phyloP scores from a whole-genome alignment of 225 moss, liverwort and hornwort species.

The Pseudoscleropodium purum region DNA sequence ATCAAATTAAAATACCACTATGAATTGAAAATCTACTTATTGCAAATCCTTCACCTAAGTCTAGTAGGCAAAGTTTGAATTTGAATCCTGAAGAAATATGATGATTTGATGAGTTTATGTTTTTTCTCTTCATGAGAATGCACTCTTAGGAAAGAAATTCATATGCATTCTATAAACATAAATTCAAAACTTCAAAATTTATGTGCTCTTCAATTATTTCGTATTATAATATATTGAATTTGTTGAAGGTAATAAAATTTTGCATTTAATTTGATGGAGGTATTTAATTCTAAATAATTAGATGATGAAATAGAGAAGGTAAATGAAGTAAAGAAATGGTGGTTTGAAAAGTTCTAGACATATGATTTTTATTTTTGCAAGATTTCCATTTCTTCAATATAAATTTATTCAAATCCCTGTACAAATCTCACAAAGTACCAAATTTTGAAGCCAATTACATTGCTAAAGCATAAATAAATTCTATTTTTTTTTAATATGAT shows the following conservation, averaged over 20 bases:
- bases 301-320: background rate
- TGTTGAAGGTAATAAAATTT: background rate
- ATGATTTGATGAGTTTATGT: background rate
- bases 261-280: background rate
- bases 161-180: background rate
- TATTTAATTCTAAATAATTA: background rate
- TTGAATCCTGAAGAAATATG: background rate
- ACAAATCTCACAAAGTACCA: background rate
- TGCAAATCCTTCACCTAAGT: background rate
- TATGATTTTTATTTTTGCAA: background rate
- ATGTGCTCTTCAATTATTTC: background rate
- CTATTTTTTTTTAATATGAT: background rate
- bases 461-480: background rate
- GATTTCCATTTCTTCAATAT: background rate
- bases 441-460: background rate
- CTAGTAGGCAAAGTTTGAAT: rapidly evolving
- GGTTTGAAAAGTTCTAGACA: no score
- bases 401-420: background rate
- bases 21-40: background rate
- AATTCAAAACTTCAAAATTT: background rate
- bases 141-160: background rate
- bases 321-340: background rate
- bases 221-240: background rate
- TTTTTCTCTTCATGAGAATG: background rate
- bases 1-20: background rate